Conservation (phyloP, 2,329 filamentous ascomycete species). For the Diplocarpon mali region DNA sequence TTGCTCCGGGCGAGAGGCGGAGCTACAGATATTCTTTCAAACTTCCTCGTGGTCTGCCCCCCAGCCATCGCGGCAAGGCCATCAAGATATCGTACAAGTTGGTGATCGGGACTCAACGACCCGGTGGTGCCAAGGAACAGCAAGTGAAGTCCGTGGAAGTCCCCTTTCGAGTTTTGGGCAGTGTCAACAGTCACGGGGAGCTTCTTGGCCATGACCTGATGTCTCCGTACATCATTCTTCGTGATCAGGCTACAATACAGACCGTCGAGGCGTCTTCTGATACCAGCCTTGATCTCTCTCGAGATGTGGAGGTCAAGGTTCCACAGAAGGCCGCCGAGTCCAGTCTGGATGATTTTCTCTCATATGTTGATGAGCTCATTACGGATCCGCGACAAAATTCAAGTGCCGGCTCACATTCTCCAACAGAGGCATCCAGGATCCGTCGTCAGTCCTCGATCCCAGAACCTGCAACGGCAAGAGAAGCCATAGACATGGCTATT, state of each 20-base stretch:
- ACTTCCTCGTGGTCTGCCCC: conserved; percentile 79
- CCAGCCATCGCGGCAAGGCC: conserved; percentile 79
- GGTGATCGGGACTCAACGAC: conserved; percentile 81
- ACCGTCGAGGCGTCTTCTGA: conserved; percentile 16
- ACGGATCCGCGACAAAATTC: conserved; percentile 43
- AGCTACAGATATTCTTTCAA: conserved; percentile 81
- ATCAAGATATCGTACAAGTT: conserved; percentile 91
- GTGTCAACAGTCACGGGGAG: conserved; percentile 80
- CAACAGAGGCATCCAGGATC: conserved; percentile 47
- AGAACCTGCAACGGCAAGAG: conserved; percentile 55
- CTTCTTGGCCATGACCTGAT: conserved; percentile 89
- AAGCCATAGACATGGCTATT: conserved; percentile 85
- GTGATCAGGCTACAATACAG: conserved; percentile 54
- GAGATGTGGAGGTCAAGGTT: conserved; percentile 18
- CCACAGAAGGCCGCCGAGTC: conserved; percentile 26
- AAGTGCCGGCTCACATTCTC: conserved; percentile 56
- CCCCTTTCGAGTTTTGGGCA: conserved; percentile 85
- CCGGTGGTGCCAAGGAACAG: conserved; percentile 65
- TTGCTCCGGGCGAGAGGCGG: conserved; percentile 79
- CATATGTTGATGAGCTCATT: conserved; percentile 67
- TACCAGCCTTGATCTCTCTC: conserved; percentile 5
- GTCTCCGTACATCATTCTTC: conserved; percentile 81
- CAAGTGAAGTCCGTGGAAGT: conserved; percentile 85
- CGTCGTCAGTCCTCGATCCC: conserved; percentile 45
- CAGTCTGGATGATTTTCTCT: conserved; percentile 54